A percentile compares a stretch with the other conserved stretches of the same genome.
These are phyloP conservation scores for Yamadazyma friedrichii DNA, from an alignment of 1,139 yeast genomes.

Conservation along the genomic window DNA sequence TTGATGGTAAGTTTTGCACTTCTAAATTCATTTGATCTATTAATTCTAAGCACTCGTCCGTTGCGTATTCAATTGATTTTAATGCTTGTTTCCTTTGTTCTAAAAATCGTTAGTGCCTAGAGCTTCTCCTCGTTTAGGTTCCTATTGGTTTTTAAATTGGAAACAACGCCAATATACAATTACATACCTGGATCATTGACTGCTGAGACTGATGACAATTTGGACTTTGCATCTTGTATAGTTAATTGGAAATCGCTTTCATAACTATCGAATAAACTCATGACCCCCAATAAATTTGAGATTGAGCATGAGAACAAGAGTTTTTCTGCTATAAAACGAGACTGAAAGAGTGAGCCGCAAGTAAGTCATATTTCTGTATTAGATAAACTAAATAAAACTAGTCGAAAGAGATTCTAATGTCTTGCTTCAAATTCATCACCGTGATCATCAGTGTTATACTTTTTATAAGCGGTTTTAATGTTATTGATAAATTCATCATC, in stretches of 20 bases:
- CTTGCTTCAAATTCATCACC: constrained; percentile 63
- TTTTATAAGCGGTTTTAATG: constrained; percentile 53
- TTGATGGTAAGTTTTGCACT: constrained; percentile 76
- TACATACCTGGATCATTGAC: constrained; percentile 49
- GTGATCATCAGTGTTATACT: constrained; percentile 38
- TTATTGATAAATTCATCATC: constrained; percentile 47
- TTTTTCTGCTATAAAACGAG: too few species aligned
- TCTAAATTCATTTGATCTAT: constrained; percentile 80
- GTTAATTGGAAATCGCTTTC: constrained; percentile 77
- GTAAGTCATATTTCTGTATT: too few species aligned
- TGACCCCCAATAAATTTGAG: constrained; percentile 13
- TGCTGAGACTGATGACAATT: constrained; percentile 56
- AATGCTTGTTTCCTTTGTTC: constrained; percentile 50
- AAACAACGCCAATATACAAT: too few species aligned
- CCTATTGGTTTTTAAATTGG: too few species aligned
- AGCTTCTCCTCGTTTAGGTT: too few species aligned
- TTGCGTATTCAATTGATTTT: constrained; percentile 62
- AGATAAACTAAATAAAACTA: too few species aligned
- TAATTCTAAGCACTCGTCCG: constrained; percentile 65
- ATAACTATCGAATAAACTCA: constrained; percentile 64
- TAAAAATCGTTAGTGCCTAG: constrained; percentile 26
- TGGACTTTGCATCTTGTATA: constrained; percentile 66
- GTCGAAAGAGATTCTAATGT: too few species aligned
- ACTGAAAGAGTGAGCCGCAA: not conserved
- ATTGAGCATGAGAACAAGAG: not conserved